Conservation (phyloP, 768 basidiomycete genomes). For the Sporobolomyces roseus region DNA sequence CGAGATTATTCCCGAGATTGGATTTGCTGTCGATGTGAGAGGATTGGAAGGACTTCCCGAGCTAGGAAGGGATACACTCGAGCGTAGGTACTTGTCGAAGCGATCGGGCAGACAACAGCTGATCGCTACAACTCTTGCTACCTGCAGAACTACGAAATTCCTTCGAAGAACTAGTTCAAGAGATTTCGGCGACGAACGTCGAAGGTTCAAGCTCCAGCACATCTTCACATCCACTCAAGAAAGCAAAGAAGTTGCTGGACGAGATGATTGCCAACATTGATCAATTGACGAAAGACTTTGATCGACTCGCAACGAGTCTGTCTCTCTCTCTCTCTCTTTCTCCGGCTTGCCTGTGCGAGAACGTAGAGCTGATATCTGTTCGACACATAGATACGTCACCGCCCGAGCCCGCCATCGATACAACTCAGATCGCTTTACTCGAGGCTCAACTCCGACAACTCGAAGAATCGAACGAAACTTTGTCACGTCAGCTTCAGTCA, state of each 20-base stretch:
- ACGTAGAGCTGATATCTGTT: neutral
- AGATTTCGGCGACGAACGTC: slow-evolving; percentile 20
- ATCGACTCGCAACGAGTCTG: slow-evolving; percentile 63
- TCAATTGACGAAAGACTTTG: slow-evolving; percentile 70
- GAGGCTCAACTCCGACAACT: slow-evolving; percentile 63
- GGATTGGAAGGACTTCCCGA: slow-evolving; percentile 52
- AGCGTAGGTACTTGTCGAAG: slow-evolving; percentile 57
- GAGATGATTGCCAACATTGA: slow-evolving; percentile 75
- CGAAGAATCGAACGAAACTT: slow-evolving; percentile 58
- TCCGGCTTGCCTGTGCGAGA: no score
- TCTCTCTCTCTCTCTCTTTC: neutral
- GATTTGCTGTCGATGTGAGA: slow-evolving; percentile 6
- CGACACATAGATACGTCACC: slow-evolving; percentile 64
- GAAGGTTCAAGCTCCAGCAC: neutral
- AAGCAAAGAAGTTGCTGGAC: slow-evolving; percentile 62
- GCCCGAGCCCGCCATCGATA: slow-evolving; percentile 58
- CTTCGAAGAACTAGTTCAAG: slow-evolving; percentile 43
- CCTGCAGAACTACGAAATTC: slow-evolving; percentile 42
- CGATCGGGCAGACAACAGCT: no score
- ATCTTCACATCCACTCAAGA: slow-evolving; percentile 55
- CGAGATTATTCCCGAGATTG: slow-evolving; percentile 25
- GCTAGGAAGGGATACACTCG: slow-evolving; percentile 65
- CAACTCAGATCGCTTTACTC: slow-evolving; percentile 57
- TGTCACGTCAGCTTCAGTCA: slow-evolving; percentile 51
- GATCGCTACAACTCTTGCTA: neutral